A percentile compares a stretch with the other conserved stretches of the same genome.
phyloP scores from a whole-genome alignment of 2,329 filamentous ascomycete genomes.

The Talaromyces sp. region DNA sequence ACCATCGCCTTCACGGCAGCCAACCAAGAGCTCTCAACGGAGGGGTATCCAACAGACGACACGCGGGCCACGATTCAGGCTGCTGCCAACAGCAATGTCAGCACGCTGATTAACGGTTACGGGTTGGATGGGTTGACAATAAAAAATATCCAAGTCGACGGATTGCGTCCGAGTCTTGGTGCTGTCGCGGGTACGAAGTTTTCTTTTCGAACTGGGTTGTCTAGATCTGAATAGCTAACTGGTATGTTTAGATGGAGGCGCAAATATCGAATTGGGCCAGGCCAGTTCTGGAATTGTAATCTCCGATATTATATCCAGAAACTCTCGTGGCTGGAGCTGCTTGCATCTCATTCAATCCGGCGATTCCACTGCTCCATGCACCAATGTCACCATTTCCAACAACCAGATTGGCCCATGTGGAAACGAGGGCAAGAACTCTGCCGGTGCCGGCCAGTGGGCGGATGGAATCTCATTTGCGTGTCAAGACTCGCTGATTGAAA shows the following conservation, averaged over 20 bases:
- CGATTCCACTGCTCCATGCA: neutral
- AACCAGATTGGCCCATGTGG: conserved; percentile 12
- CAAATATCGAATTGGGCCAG: conserved; percentile 8
- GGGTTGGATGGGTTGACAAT: conserved; percentile 1
- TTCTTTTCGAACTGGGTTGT: neutral
- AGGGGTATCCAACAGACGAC: conserved; percentile 7
- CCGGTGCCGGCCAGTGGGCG: conserved; percentile 5
- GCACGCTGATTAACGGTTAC: conserved; percentile 4
- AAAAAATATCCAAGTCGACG: conserved; percentile 10
- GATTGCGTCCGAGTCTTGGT: conserved; percentile 2
- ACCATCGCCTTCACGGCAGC: conserved; percentile 46
- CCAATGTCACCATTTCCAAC: conserved; percentile 6
- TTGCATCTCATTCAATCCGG: conserved; percentile 5
- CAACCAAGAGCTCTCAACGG: conserved; percentile 8
- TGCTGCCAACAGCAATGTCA: conserved; percentile 1
- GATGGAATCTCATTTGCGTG: conserved; percentile 11
- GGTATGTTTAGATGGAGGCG: neutral
- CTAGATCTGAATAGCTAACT: neutral
- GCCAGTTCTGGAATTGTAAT: conserved; percentile 2
- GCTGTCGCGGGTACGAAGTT: neutral
- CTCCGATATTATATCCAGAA: conserved; percentile 1
- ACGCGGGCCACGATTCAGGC: conserved; percentile 5
- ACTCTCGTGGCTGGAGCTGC: conserved; percentile 8
- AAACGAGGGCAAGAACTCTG: conserved; percentile 2
- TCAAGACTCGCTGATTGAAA: conserved; percentile 5